Percentiles rank a stretch among this genome's conserved stretches.
Conservation (phyloP, 1,139 yeast species). For the Suhomyces coccinellae region DNA sequence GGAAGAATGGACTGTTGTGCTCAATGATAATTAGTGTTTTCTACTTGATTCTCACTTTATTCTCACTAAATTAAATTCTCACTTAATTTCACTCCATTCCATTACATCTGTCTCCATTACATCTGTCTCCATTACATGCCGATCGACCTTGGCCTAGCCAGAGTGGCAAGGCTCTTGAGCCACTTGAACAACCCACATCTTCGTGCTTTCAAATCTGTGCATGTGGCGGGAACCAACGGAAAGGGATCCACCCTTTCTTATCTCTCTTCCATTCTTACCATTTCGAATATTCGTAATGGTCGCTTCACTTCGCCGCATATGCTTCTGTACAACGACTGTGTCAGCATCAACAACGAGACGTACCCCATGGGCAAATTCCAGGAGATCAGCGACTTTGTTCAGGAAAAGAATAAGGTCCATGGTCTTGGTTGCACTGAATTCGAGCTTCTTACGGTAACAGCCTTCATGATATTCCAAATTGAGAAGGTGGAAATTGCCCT, state of each 20-base stretch:
- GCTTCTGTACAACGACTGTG: slow-evolving; percentile 69
- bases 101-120: too few species aligned
- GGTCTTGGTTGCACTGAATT: slow-evolving; percentile 77
- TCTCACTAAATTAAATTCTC: too few species aligned
- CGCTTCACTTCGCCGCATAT: slow-evolving; percentile 88
- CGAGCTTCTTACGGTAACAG: slow-evolving; percentile 80
- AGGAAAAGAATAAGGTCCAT: slow-evolving; percentile 32
- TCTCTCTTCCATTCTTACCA: slow-evolving; percentile 58
- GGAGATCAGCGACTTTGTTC: slow-evolving; percentile 42
- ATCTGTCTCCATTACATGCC: slow-evolving; percentile 26
- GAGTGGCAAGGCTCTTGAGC: slow-evolving; percentile 57
- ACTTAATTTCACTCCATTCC: too few species aligned
- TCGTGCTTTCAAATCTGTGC: slow-evolving; percentile 58
- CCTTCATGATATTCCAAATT: slow-evolving; percentile 68
- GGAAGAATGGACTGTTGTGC: too few species aligned
- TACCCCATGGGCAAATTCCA: slow-evolving; percentile 51
- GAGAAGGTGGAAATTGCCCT: slow-evolving; percentile 69
- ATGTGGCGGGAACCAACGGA: slow-evolving; percentile 93
- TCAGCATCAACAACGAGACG: slow-evolving; percentile 60
- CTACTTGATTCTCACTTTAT: too few species aligned
- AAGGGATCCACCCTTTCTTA: slow-evolving; percentile 90
- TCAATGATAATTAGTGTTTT: too few species aligned
- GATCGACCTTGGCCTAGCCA: slow-evolving; percentile 60
- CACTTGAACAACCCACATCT: slow-evolving; percentile 70
- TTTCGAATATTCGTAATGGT: slow-evolving; percentile 58